phyloP scores from a whole-genome alignment of 140 eudicot genomes.

The Stevia rebaudiana region DNA sequence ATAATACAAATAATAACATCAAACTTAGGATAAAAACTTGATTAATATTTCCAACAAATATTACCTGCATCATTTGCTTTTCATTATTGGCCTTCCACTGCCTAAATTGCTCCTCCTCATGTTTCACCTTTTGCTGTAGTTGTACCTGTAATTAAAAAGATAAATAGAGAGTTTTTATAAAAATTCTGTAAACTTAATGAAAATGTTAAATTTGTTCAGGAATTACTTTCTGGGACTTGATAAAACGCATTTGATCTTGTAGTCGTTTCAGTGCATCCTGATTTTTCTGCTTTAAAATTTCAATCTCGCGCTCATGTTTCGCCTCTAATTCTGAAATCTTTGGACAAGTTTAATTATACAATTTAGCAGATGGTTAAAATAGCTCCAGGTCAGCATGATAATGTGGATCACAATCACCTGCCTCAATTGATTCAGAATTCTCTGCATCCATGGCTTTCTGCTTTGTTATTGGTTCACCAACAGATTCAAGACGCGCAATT shows the following conservation, averaged over 20 bases:
- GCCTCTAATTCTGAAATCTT: constrained; percentile 74
- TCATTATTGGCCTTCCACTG: constrained; percentile 78
- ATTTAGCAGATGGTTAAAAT: constrained; percentile 17
- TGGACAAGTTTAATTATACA: constrained; percentile 7
- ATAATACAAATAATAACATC: too few species aligned
- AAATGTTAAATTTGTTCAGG: background rate
- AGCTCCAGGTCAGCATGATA: constrained; percentile 11
- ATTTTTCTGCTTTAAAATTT: constrained; percentile 68
- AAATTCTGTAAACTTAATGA: background rate
- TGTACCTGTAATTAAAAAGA: constrained; percentile 56
- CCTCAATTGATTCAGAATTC: constrained; percentile 63
- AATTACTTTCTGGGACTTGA: constrained; percentile 81
- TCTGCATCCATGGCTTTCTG: constrained; percentile 56
- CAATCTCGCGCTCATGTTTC: constrained; percentile 84
- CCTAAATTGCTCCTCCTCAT: constrained; percentile 82
- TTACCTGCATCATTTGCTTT: constrained; percentile 82
- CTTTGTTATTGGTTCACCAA: constrained; percentile 46
- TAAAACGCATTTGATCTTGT: constrained; percentile 66
- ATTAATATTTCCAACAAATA: too few species aligned
- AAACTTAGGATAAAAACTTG: too few species aligned
- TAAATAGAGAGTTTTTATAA: background rate
- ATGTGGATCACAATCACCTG: constrained; percentile 56
- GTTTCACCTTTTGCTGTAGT: constrained; percentile 79
- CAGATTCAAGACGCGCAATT: constrained; percentile 52
- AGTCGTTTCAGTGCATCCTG: constrained; percentile 75